phyloP scores from a whole-genome alignment of 495 filamentous ascomycete genomes.

The Parathielavia hyrcaniae region DNA sequence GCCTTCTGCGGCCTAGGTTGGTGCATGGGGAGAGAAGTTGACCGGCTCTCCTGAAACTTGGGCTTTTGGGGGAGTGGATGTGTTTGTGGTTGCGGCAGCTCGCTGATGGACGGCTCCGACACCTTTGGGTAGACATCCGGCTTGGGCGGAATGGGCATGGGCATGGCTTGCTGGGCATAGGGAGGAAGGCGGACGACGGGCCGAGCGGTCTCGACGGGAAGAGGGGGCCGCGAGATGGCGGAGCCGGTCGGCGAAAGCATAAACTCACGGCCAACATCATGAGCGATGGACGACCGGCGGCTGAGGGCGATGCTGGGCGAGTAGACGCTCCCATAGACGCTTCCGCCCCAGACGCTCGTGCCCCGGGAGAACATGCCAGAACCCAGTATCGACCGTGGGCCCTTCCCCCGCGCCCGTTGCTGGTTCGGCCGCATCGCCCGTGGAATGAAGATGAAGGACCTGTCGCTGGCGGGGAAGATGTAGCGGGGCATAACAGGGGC shows the following conservation, averaged over 20 bases:
- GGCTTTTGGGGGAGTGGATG: slow-evolving; percentile 65
- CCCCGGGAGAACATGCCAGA: slow-evolving; percentile 63
- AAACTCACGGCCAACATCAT: slow-evolving; percentile 63
- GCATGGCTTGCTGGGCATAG: slow-evolving; percentile 32
- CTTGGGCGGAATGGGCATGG: slow-evolving; percentile 17
- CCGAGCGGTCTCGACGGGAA: slow-evolving; percentile 54
- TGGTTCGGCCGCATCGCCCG: slow-evolving; percentile 88
- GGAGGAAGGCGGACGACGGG: slow-evolving; percentile 86
- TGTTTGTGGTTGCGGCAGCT: slow-evolving; percentile 49
- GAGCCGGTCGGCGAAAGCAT: slow-evolving; percentile 73
- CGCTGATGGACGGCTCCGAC: slow-evolving; percentile 39
- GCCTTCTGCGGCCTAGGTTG: slow-evolving; percentile 93
- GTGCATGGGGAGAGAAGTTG: slow-evolving; percentile 77
- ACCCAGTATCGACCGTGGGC: slow-evolving; percentile 56
- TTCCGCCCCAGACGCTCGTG: slow-evolving; percentile 65
- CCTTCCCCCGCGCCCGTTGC: slow-evolving; percentile 66
- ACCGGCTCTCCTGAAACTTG: slow-evolving; percentile 69
- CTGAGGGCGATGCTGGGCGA: slow-evolving; percentile 89
- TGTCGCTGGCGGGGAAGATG: slow-evolving; percentile 79
- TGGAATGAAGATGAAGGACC: slow-evolving; percentile 98
- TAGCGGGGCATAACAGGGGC: slow-evolving; percentile 59
- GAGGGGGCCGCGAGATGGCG: slow-evolving; percentile 59
- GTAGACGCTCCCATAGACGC: slow-evolving; percentile 73
- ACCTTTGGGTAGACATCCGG: slow-evolving; percentile 20
- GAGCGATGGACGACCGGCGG: slow-evolving; percentile 79